Percentiles rank a stretch among this genome's conserved stretches.
Evolutionary conservation across 495 filamentous ascomycete species (phyloP).

Genomic region (Aspergillus sparsus): DNA sequence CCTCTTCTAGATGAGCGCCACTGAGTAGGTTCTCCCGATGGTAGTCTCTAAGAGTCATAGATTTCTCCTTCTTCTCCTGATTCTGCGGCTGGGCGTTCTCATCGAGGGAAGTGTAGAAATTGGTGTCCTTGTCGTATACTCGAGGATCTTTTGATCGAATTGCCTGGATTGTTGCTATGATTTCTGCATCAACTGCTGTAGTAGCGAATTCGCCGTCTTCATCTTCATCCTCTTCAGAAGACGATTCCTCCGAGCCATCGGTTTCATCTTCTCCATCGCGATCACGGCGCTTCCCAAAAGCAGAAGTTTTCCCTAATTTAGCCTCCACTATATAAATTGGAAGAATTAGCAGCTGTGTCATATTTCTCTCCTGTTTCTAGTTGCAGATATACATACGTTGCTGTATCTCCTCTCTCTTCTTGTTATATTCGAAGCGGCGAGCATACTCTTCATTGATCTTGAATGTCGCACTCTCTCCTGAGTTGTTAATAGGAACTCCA

Average conservation of each 20-base stretch:
- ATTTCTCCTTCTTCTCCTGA: slow-evolving; percentile 68
- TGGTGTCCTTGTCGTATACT: slow-evolving; percentile 76
- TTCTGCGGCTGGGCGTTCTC: slow-evolving; percentile 33
- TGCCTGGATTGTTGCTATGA: slow-evolving; percentile 78
- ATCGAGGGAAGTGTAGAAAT: slow-evolving; percentile 72
- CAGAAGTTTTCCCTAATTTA: slow-evolving; percentile 66
- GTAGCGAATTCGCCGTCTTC: slow-evolving; percentile 84
- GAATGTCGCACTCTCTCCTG: slow-evolving; percentile 47
- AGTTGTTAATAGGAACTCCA: slow-evolving; percentile 41
- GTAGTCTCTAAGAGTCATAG: slow-evolving; percentile 86
- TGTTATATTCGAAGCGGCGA: slow-evolving; percentile 89
- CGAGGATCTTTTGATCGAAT: slow-evolving; percentile 87
- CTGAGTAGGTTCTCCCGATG: slow-evolving; percentile 81
- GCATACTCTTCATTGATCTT: slow-evolving; percentile 93
- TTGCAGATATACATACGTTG: slow-evolving; percentile 56
- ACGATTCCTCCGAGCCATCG: slow-evolving; percentile 53
- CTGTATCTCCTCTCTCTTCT: slow-evolving; percentile 88
- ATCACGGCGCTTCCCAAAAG: slow-evolving; percentile 35
- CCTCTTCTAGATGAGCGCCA: slow-evolving; percentile 58
- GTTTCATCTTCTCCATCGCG: slow-evolving; percentile 46
- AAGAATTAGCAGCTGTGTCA: slow-evolving; percentile 13
- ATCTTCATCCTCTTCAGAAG: slow-evolving; percentile 58
- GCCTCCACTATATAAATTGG: slow-evolving; percentile 65
- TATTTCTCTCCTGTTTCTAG: not conserved
- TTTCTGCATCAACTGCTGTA: slow-evolving; percentile 78